These are phyloP conservation scores for Candida tunisiensis DNA, from an alignment of 1,139 yeast genomes.

Conservation along the genomic window DNA sequence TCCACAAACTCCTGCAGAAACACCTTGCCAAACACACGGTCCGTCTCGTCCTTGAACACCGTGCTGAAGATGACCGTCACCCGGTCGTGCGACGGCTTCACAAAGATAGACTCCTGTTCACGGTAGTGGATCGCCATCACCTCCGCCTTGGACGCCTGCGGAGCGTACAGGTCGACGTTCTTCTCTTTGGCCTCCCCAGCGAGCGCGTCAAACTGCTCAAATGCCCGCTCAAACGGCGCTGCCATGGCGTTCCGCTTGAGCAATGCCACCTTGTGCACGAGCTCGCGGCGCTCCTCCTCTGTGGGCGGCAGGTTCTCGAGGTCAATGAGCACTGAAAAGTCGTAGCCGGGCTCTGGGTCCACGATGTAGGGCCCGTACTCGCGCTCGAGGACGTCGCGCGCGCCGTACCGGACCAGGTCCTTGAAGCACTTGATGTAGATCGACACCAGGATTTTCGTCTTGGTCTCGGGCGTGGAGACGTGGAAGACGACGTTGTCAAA, in stretches of 20 bases:
- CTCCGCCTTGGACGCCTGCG: constrained; percentile 35
- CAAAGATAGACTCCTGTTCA: constrained; percentile 82
- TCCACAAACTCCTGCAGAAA: constrained; percentile 95
- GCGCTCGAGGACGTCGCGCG: constrained; percentile 22
- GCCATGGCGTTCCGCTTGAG: constrained; percentile 81
- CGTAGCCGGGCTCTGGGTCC: constrained; percentile 58
- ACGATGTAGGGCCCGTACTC: constrained; percentile 26
- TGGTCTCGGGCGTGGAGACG: constrained; percentile 65
- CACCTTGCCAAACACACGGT: constrained; percentile 85
- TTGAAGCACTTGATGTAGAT: constrained; percentile 62
- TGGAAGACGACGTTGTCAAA: constrained; percentile 94
- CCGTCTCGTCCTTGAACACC: constrained; percentile 91
- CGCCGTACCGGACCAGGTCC: constrained; percentile 54
- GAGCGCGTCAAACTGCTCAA: constrained; percentile 57
- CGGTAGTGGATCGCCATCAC: constrained; percentile 74
- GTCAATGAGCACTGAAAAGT: constrained; percentile 62
- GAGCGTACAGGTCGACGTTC: constrained; percentile 32
- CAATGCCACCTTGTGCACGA: constrained; percentile 51
- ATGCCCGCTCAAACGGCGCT: constrained; percentile 84
- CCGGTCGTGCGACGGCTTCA: constrained; percentile 87
- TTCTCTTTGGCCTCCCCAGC: constrained; percentile 29
- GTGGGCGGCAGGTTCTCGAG: constrained; percentile 27
- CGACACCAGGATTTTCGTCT: constrained; percentile 47
- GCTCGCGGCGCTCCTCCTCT: constrained; percentile 27
- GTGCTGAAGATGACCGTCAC: constrained; percentile 95